Percentiles rank a stretch among this genome's conserved stretches.
Evolutionary conservation across 306 rosid genomes (phyloP).

Genomic region (Prunus mongolica): DNA sequence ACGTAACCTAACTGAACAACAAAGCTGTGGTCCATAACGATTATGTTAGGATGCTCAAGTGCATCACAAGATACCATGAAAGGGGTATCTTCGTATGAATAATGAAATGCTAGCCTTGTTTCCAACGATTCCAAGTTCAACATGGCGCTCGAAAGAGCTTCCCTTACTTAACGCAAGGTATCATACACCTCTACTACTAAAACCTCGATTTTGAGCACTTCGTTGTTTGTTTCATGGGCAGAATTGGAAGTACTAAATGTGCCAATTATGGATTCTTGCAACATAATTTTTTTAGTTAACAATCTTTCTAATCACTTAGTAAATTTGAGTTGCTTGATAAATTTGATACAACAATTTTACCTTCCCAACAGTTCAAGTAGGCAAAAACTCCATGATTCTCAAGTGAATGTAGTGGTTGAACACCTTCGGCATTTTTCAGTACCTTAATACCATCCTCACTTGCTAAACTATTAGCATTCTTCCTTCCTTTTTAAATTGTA

Average conservation of each 20-base stretch:
- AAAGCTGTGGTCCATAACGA: too few species aligned
- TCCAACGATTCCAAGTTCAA: too few species aligned
- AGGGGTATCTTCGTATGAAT: too few species aligned
- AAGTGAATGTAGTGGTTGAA: not conserved
- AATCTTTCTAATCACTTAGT: not conserved
- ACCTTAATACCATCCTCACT: constrained; percentile 39
- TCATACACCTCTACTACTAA: too few species aligned
- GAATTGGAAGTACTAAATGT: constrained; percentile 1
- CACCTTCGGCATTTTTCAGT: constrained; percentile 21
- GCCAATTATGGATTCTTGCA: constrained; percentile 1
- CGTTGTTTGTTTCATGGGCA: not conserved
- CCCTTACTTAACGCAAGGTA: too few species aligned
- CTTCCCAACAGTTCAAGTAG: not conserved
- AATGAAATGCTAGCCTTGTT: too few species aligned
- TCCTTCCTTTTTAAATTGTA: constrained; percentile 42
- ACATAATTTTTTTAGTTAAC: not conserved
- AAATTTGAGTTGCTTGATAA: not conserved
- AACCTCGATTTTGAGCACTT: too few species aligned
- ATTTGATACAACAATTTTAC: not conserved
- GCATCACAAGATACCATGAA: too few species aligned
- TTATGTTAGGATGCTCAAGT: too few species aligned
- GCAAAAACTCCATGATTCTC: not conserved
- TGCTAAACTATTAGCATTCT: constrained; percentile 40
- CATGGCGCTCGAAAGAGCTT: too few species aligned
- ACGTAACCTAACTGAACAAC: too few species aligned